These are phyloP conservation scores for Mortierella claussenii DNA, from an alignment of 192 early-diverging fungal genomes.

Conservation along the genomic window DNA sequence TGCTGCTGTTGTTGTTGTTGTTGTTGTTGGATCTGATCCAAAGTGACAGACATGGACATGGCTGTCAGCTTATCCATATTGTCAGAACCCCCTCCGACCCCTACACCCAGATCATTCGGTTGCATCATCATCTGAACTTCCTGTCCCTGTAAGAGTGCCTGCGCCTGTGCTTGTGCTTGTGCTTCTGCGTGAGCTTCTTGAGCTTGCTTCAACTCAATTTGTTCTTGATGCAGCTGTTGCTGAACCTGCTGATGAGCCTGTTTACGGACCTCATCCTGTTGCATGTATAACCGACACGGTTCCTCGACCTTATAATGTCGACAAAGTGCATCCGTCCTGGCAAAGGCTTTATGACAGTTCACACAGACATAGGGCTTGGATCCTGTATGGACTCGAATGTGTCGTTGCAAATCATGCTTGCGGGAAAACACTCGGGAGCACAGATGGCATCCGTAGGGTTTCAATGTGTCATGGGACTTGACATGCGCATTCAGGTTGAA, in stretches of 20 bases:
- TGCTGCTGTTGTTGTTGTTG: not conserved
- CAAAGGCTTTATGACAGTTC: slow-evolving; percentile 75
- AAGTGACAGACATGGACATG: not conserved
- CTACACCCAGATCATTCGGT: not conserved
- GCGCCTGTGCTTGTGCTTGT: slow-evolving; percentile 20
- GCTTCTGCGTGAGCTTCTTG: slow-evolving; percentile 45
- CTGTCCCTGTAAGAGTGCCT: slow-evolving; percentile 5
- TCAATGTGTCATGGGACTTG: slow-evolving; percentile 62
- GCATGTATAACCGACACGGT: slow-evolving; percentile 52
- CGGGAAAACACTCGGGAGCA: slow-evolving; percentile 78
- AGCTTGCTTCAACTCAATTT: slow-evolving; percentile 46
- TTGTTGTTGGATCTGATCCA: slow-evolving; percentile 5
- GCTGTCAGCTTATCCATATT: not conserved
- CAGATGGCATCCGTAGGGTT: slow-evolving; percentile 69
- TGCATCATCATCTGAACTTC: slow-evolving; percentile 11
- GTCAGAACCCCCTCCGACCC: not conserved
- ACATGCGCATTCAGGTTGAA: slow-evolving; percentile 78
- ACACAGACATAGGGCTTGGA: slow-evolving; percentile 77
- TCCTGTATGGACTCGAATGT: slow-evolving; percentile 72
- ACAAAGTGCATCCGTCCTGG: slow-evolving; percentile 79
- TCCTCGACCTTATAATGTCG: slow-evolving; percentile 73
- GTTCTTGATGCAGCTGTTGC: slow-evolving; percentile 47
- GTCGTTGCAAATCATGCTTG: slow-evolving; percentile 83
- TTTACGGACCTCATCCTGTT: slow-evolving; percentile 43
- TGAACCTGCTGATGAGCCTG: slow-evolving; percentile 52